Conservation (phyloP, 176 grass and related monocot genomes). For the Hordeum marinum region DNA sequence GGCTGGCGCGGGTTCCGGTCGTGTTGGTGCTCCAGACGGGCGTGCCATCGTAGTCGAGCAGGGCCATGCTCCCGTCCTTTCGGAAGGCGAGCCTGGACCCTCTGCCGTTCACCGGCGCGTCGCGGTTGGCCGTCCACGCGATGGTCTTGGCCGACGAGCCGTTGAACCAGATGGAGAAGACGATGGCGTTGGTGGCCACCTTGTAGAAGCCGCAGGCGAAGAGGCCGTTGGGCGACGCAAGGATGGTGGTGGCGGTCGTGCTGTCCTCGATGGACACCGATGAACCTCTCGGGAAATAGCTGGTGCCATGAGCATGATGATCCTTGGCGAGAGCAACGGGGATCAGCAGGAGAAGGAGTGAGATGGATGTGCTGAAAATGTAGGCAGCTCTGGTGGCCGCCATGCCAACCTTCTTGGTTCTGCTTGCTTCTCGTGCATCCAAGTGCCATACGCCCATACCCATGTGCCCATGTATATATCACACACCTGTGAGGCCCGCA, state of each 20-base stretch:
- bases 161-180: slow-evolving; percentile 57
- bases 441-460: neutral
- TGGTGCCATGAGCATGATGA: neutral
- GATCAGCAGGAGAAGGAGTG: neutral
- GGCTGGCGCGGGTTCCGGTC: neutral
- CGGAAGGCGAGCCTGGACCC: slow-evolving; percentile 33
- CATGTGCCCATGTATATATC: neutral
- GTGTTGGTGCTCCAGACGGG: slow-evolving; percentile 40
- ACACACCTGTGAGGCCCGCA: neutral
- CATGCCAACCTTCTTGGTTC: neutral
- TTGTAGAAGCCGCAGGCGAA: slow-evolving; percentile 65
- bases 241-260: neutral
- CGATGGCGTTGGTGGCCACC: slow-evolving; percentile 51
- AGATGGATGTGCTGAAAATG: neutral
- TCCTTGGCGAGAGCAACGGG: neutral
- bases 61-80: neutral
- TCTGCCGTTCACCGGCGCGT: slow-evolving; percentile 45
- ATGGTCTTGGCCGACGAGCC: slow-evolving; percentile 16
- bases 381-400: neutral
- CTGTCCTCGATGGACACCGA: neutral
- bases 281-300: slow-evolving; percentile 18
- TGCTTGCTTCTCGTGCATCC: neutral
- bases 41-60: slow-evolving; percentile 36
- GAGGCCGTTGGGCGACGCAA: slow-evolving; percentile 32
- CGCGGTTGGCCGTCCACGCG: slow-evolving; percentile 58